Evolutionary conservation across 257 asterid species (phyloP), one percentile per base, ranked within the genome.

Genomic region (Fraxinus pennsylvanica): DNA sequence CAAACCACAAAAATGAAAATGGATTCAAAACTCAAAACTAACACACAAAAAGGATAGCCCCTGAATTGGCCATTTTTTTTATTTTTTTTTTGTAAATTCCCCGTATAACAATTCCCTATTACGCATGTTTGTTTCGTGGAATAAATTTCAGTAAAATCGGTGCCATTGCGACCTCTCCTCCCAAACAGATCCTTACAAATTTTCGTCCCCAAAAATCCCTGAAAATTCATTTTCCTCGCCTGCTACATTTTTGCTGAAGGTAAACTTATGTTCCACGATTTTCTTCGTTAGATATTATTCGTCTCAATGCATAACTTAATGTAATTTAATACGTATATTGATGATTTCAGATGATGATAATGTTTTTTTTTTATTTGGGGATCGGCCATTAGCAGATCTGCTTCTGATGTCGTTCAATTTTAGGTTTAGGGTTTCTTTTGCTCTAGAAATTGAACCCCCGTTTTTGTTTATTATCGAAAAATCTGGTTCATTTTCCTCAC

Each of bases 141-240:
- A 63, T n/a, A 68, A 38, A 50, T 76, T 73, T 65, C 81, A 36
- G 74, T 76, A 50, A 59, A 73, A 67, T 75, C 33, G 78, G 61
- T 73, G 78, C 41, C 27, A 72, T 70, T 76, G 75, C 17, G 52
- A 73, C 61, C 75, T 68, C 72, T 73, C 74, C 65, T 32, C 22
- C 72, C 79, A 70, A 76, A 81, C 88, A 77, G 85, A 82, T 85
- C 88, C 82, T 75, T 81, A 76, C 80, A 47, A n/a, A 74, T 35
- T 80, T 80, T 80, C 80, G 74, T 75, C 82, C 63, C 77, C 84
- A 47, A 43, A 75, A 74, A 71, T 32, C 59, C 81, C 80, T 71
- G 68, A 14, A 47, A 61, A 59, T 78, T 74, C 54, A 30, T 75
- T 70, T 61, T 57, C 35, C 36, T 74, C 81, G 43, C 78, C 73